These are phyloP conservation scores for Pachysandra terminalis DNA, from an alignment of 164 flowering plant species.

Conservation along the genomic window DNA sequence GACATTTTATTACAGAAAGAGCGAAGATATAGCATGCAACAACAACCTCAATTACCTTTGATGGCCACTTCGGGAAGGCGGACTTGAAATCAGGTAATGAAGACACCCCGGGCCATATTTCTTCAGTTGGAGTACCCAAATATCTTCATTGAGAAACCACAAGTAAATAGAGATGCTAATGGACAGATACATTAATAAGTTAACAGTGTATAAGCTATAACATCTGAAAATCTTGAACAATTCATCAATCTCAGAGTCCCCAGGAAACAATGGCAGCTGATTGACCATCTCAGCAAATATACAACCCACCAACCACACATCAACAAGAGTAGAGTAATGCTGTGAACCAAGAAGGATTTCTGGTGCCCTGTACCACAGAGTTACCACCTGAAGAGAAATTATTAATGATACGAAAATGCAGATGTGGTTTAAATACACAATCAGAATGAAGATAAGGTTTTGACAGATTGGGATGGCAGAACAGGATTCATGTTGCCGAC, in stretches of 20 bases:
- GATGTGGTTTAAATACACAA: too few relatives aligned
- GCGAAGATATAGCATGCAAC: too few relatives aligned
- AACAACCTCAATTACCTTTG: slow-evolving; percentile 47
- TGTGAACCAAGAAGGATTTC: slow-evolving; percentile 96
- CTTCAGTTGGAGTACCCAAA: slow-evolving; percentile 89
- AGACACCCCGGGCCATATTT: slow-evolving; percentile 92
- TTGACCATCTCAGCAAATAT: slow-evolving; percentile 99
- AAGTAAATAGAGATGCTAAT: too few relatives aligned
- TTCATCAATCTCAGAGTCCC: slow-evolving; percentile 98
- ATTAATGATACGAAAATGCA: not conserved
- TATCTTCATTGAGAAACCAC: slow-evolving; percentile 40
- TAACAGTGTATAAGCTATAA: not conserved
- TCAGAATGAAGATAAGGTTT: too few relatives aligned
- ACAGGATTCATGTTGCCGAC: too few relatives aligned
- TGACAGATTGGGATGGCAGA: too few relatives aligned
- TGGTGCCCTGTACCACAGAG: slow-evolving; percentile 98
- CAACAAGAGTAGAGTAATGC: slow-evolving; percentile 96
- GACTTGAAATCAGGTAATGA: slow-evolving; percentile 88
- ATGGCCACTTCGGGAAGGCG: slow-evolving; percentile 87
- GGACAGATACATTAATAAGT: too few relatives aligned
- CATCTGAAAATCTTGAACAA: slow-evolving; percentile 95
- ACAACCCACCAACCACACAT: slow-evolving; percentile 98
- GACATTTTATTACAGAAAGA: too few relatives aligned
- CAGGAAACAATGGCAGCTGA: slow-evolving; percentile 87
- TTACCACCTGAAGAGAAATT: slow-evolving; percentile 67